phyloP scores from a whole-genome alignment of 148 eudicot genomes.

The Camellia granthamiana region DNA sequence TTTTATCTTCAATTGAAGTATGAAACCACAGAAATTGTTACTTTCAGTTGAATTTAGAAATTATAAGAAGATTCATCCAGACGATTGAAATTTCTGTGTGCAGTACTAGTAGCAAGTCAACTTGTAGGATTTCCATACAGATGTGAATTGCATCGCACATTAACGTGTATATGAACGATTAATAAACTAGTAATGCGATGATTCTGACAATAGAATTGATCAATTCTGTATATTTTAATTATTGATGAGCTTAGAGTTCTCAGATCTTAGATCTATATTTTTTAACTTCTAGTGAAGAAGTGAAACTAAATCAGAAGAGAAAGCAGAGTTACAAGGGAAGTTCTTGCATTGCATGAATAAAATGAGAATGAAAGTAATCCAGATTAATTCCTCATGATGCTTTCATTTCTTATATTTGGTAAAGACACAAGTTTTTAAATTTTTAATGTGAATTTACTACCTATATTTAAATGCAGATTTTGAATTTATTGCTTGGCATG shows the following conservation, averaged over 20 bases:
- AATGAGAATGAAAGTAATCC: neutral
- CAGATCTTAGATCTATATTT: neutral
- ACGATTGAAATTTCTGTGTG: neutral
- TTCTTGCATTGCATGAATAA: constrained; percentile 4
- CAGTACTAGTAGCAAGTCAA: neutral
- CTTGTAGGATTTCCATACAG: neutral
- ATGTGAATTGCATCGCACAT: neutral
- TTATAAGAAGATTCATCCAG: too few species aligned
- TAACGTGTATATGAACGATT: neutral
- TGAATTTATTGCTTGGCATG: neutral
- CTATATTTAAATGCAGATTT: neutral
- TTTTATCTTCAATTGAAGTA: too few species aligned
- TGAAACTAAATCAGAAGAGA: neutral
- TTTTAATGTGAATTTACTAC: neutral
- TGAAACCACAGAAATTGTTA: too few species aligned
- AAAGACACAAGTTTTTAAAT: neutral
- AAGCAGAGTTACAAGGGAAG: neutral
- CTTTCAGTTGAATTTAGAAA: too few species aligned
- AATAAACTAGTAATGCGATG: neutral
- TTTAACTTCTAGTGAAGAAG: neutral
- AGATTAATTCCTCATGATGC: neutral
- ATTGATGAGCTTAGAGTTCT: neutral
- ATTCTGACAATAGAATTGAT: neutral
- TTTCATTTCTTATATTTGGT: neutral
- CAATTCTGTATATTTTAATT: neutral